These are phyloP conservation scores for Saccharomycopsis sp. DNA, from an alignment of 805 yeast genomes.

Conservation along the genomic window DNA sequence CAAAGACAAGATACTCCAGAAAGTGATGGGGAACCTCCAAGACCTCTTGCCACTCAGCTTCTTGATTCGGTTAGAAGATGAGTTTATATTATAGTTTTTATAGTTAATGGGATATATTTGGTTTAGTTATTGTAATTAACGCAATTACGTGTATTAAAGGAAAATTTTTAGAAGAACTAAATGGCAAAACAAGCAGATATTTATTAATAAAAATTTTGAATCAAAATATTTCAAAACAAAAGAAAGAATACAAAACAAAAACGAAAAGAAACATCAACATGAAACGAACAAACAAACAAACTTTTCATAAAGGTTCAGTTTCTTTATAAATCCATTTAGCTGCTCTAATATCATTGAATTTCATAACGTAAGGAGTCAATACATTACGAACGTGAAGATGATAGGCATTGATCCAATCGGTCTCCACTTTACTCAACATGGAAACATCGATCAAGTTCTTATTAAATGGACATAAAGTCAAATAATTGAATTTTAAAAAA, in stretches of 20 bases:
- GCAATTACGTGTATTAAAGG: too few species aligned
- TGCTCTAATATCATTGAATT: constrained; percentile 40
- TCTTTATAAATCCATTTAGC: constrained; percentile 66
- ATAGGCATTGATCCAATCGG: constrained; percentile 38
- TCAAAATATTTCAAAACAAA: too few species aligned
- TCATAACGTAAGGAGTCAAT: constrained; percentile 29
- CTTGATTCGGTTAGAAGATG: constrained; percentile 8
- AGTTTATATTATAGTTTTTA: too few species aligned
- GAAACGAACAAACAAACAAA: background rate
- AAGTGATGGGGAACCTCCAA: constrained; percentile 5
- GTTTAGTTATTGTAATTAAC: too few species aligned
- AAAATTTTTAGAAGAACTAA: too few species aligned
- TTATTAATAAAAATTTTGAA: too few species aligned
- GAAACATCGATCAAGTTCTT: constrained; percentile 36
- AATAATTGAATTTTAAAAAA: constrained; percentile 43
- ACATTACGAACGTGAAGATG: constrained; percentile 38
- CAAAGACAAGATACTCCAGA: background rate
- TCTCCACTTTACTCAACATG: constrained; percentile 37
- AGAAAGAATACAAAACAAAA: background rate
- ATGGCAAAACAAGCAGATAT: too few species aligned
- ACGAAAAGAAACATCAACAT: background rate
- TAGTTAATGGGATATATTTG: too few species aligned
- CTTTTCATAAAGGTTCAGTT: constrained; percentile 30
- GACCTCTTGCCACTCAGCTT: constrained; percentile 13
- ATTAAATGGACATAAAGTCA: constrained; percentile 50